A percentile compares a stretch with the other conserved stretches of the same genome.
Evolutionary conservation across 371 early-diverging fungal genomes (phyloP).

Genomic region (Mucor lusitanicus): DNA sequence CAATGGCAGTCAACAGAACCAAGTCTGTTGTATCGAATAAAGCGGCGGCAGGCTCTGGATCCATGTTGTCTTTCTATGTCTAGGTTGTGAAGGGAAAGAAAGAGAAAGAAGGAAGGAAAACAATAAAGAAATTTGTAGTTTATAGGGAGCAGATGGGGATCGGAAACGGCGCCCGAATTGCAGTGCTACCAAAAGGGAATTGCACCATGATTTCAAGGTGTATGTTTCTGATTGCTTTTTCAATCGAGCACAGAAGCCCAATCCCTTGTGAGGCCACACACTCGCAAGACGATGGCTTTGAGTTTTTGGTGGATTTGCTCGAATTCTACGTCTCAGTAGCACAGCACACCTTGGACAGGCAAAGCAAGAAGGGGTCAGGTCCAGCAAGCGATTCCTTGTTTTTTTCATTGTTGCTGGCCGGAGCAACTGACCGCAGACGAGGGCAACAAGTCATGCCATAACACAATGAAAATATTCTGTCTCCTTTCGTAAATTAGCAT

Average conservation of each 20-base stretch:
- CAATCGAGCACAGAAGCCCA: neutral
- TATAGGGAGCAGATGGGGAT: neutral
- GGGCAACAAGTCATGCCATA: neutral
- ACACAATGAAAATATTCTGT: neutral
- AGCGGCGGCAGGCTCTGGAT: neutral
- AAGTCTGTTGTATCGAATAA: constrained; percentile 52
- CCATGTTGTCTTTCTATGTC: neutral
- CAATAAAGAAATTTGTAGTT: neutral
- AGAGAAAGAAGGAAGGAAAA: neutral
- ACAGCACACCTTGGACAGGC: neutral
- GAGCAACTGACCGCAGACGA: neutral
- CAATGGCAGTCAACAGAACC: constrained; percentile 52
- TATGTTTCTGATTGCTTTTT: neutral
- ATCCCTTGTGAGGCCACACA: too few relatives aligned
- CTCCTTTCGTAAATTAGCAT: neutral
- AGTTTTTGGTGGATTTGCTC: too few relatives aligned
- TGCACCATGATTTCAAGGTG: neutral
- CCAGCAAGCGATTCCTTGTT: too few relatives aligned
- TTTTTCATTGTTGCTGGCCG: neutral
- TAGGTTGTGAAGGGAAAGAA: neutral
- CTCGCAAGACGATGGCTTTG: too few relatives aligned
- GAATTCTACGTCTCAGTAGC: too few relatives aligned
- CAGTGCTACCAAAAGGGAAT: neutral
- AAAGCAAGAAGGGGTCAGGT: too few relatives aligned
- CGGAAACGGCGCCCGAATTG: constrained; percentile 4